Conservation (phyloP, 1,139 yeast genomes). For the Zygosaccharomyces pseudobailii region DNA sequence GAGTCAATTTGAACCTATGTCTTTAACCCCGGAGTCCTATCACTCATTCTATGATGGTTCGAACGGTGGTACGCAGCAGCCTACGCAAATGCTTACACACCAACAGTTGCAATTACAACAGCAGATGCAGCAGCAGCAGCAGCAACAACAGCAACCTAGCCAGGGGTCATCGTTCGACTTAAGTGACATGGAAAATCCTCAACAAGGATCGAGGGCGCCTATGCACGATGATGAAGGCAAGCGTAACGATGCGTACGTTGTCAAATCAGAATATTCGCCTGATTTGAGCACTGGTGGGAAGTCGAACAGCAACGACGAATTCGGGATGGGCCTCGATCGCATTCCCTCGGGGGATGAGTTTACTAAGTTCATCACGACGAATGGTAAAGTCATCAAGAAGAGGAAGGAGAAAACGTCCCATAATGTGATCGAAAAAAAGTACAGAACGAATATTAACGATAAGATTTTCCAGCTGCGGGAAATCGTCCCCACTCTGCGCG, state of each 20-base stretch:
- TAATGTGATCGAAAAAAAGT: constrained; percentile 71
- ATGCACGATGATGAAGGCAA: background rate
- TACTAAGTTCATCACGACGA: constrained; percentile 2
- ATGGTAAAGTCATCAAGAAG: constrained; percentile 20
- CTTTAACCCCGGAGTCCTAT: constrained; percentile 20
- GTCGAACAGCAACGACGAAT: constrained; percentile 6
- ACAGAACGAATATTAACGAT: constrained; percentile 66
- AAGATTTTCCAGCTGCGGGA: constrained; percentile 63
- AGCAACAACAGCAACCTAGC: constrained; percentile 2
- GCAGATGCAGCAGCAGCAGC: constrained; percentile 4
- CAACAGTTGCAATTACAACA: constrained; percentile 5
- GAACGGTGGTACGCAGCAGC: background rate
- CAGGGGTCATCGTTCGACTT: background rate
- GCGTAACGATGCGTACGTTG: background rate
- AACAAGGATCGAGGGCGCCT: background rate
- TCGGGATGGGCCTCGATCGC: constrained; percentile 3
- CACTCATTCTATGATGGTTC: constrained; percentile 11
- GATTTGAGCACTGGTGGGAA: background rate
- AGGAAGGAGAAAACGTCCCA: constrained; percentile 60
- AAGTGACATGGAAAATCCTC: background rate
- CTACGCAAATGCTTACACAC: constrained; percentile 2
- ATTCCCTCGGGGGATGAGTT: constrained; percentile 7
- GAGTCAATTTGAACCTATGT: constrained; percentile 6
- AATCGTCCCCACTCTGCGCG: constrained; percentile 59
- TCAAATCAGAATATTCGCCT: constrained; percentile 14